Percentiles rank a stretch among this genome's conserved stretches.
Conservation (phyloP, 176 grass and related monocot species). For the Raddia guianensis region DNA sequence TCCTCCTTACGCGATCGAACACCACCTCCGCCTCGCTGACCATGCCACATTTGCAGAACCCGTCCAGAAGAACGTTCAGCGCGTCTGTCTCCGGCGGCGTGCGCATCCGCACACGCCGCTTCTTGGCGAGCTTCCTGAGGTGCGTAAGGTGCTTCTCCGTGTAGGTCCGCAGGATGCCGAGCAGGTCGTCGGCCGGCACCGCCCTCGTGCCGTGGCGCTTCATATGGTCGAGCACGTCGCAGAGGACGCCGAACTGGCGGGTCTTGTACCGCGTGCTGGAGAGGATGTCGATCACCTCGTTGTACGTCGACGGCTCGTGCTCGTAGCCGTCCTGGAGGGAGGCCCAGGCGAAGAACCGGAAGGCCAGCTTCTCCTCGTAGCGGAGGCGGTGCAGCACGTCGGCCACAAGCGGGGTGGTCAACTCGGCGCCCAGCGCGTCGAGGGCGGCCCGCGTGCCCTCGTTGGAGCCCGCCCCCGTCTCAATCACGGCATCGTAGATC, state of each 20-base stretch:
- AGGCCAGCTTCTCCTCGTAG: conserved; percentile 91
- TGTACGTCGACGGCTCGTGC: conserved; percentile 68
- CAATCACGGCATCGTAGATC: conserved; percentile 44
- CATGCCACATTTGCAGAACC: conserved; percentile 83
- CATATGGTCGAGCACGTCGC: conserved; percentile 86
- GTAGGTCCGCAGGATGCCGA: conserved; percentile 66
- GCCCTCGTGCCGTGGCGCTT: conserved; percentile 60
- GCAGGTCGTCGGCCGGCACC: conserved; percentile 57
- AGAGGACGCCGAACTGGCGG: conserved; percentile 77
- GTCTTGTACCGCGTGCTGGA: conserved; percentile 89
- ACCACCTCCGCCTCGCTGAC: conserved; percentile 71
- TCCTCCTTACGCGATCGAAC: conserved; percentile 69
- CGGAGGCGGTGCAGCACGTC: conserved; percentile 71
- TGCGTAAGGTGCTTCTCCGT: conserved; percentile 71
- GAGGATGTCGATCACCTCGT: conserved; percentile 84
- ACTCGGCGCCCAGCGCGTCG: conserved; percentile 50
- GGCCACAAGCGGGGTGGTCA: conserved; percentile 66
- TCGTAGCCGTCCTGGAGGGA: conserved; percentile 60
- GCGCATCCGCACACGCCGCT: conserved; percentile 65
- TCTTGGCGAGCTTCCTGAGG: conserved; percentile 81
- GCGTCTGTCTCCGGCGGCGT: conserved; percentile 67
- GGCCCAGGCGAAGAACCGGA: conserved; percentile 83
- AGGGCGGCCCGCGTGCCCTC: conserved; percentile 43
- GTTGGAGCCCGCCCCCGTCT: conserved; percentile 36
- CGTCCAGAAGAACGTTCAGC: conserved; percentile 82